Percentiles rank a stretch among this genome's conserved stretches.
Conservation (phyloP, 2,329 filamentous ascomycete species). For the Fusarium nurragi region DNA sequence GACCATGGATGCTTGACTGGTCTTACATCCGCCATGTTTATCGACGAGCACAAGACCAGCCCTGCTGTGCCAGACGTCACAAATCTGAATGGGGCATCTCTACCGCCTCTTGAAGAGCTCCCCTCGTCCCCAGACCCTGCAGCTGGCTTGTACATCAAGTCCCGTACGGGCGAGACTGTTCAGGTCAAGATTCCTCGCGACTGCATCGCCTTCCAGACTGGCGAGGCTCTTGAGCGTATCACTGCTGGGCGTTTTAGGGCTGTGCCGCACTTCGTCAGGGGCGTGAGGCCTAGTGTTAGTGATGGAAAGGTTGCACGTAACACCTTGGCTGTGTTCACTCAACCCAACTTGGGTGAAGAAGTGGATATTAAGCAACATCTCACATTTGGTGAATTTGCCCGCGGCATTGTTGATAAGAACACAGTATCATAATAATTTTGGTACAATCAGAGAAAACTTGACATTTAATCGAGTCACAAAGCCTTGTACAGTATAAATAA, state of each 20-base stretch:
- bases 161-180: slow-evolving; percentile 81
- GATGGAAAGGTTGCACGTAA: slow-evolving; percentile 74
- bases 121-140: slow-evolving; percentile 79
- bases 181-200: slow-evolving; percentile 92
- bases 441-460: not conserved
- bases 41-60: slow-evolving; percentile 73
- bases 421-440: slow-evolving; percentile 55
- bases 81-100: slow-evolving; percentile 42
- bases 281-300: slow-evolving; percentile 67
- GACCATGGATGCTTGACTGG: slow-evolving; percentile 96
- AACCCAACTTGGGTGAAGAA: slow-evolving; percentile 87
- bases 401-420: slow-evolving; percentile 68
- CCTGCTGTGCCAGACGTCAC: slow-evolving; percentile 47
- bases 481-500: not conserved
- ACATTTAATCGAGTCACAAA: not conserved
- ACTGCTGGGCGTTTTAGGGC: slow-evolving; percentile 92
- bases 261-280: slow-evolving; percentile 94
- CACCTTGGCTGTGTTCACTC: slow-evolving; percentile 95
- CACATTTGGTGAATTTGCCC: slow-evolving; percentile 80
- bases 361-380: slow-evolving; percentile 74
- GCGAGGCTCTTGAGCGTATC: slow-evolving; percentile 89
- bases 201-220: slow-evolving; percentile 95
- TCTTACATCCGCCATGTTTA: slow-evolving; percentile 94
- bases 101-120: slow-evolving; percentile 73
- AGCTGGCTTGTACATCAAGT: slow-evolving; percentile 93